These are phyloP conservation scores for Lactuca sativa DNA, from an alignment of 129 eudicot species.

Conservation along the genomic window DNA sequence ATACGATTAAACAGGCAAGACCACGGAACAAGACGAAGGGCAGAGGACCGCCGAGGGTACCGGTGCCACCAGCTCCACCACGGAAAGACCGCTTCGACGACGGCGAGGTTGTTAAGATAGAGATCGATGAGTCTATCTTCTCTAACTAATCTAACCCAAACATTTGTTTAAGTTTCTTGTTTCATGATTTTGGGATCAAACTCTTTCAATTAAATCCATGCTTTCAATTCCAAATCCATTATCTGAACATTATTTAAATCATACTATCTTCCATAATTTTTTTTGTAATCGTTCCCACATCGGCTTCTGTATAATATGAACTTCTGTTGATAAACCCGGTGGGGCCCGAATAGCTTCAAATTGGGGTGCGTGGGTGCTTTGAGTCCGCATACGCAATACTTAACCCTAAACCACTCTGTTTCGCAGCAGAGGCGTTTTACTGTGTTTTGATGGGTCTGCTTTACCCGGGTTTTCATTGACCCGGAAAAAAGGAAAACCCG, in stretches of 20 bases:
- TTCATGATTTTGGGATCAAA: not conserved
- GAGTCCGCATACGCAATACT: not conserved
- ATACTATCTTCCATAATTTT: too few relatives aligned
- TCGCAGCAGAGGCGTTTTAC: not conserved
- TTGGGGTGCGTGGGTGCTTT: not conserved
- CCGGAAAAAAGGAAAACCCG: not conserved
- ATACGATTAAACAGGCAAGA: constrained; percentile 54
- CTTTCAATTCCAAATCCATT: not conserved
- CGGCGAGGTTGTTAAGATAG: constrained; percentile 62
- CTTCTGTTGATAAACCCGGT: not conserved
- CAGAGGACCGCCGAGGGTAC: constrained; percentile 88
- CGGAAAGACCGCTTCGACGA: constrained; percentile 68
- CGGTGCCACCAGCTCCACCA: constrained; percentile 81
- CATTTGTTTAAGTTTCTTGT: constrained; percentile 11
- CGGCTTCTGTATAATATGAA: not conserved
- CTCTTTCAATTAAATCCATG: not conserved
- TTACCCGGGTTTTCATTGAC: not conserved
- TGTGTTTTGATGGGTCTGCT: not conserved
- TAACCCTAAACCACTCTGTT: not conserved
- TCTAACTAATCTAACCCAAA: constrained; percentile 20
- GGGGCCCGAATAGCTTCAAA: not conserved
- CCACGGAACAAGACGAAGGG: constrained; percentile 88
- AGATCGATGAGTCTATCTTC: constrained; percentile 62
- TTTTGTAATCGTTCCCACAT: not conserved
- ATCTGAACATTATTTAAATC: not conserved